Evolutionary conservation across 2,329 filamentous ascomycete genomes (phyloP), one percentile per base, ranked within the genome.

Genomic region (Coniochaeta sp.): DNA sequence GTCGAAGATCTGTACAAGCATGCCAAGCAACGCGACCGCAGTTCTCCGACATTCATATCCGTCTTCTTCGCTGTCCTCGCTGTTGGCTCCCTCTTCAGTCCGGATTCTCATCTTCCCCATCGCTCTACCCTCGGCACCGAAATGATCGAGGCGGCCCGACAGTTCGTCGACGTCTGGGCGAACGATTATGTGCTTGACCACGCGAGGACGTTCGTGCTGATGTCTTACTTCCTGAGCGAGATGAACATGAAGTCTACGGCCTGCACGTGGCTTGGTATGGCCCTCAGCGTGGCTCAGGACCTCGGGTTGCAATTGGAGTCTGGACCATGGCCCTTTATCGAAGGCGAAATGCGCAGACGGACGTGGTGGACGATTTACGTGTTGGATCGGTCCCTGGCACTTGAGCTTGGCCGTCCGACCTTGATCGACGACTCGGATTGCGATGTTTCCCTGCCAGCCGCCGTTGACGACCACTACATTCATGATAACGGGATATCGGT

Each of bases 311-410:
- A 97, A 68, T 78, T 84, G 7, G 90, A 96, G 67, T 84, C 85
- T 1, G 88, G 88, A 0, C 81, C 87, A 0, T 91, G 88, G 81
- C 82, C 89, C 1, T 80, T 86, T 1, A 78, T 96, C 16, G 92
- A 96, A 67, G 84, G 84, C 12, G 93, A 98, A 73, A 92, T 93
- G 85, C 86, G 93, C 59, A 86, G 90, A 62, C 83, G 93, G 60
- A 85, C 95, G 2, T 99, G 93, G 93, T 99, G 95, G 92, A 86
- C 90, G 16, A 85, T 96, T 60, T 98, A 98, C 74, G 85, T 91
- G 52, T 86, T 93, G 76, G 95, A 99, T 75, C 86, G 92, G 63
- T 82, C 90, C 28, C 77, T 96, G 57, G 87, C 91, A 0, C 78
- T 96, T 14, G 93, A 96, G 70, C 80, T 92, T 36, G 90, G 91